A percentile compares a stretch with the other conserved stretches of the same genome.
Evolutionary conservation across 148 eudicot genomes (phyloP).

Genomic region (Persicaria maculosa): DNA sequence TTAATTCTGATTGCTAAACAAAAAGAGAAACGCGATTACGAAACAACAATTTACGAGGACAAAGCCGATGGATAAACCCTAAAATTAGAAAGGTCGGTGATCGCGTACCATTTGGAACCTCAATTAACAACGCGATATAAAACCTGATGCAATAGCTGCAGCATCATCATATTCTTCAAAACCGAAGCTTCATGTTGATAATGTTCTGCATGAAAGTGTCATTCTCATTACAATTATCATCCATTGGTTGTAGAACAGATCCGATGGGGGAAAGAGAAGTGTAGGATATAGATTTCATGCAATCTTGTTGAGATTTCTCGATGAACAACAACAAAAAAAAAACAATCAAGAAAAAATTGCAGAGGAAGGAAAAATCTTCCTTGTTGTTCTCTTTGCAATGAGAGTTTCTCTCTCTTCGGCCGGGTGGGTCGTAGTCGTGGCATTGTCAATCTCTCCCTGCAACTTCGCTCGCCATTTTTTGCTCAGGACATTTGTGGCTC

Average conservation of each 20-base stretch:
- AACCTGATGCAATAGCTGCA: not conserved
- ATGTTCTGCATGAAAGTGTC: not conserved
- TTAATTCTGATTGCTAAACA: not conserved
- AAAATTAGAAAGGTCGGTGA: not conserved
- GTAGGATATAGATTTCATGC: not conserved
- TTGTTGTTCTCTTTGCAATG: not conserved
- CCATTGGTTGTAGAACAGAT: not conserved
- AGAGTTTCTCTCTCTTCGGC: conserved; percentile 17
- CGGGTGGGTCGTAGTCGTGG: conserved; percentile 18
- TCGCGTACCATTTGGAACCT: conserved; percentile 5
- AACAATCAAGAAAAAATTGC: conserved; percentile 5
- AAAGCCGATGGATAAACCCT: not conserved
- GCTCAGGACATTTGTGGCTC: conserved; percentile 7
- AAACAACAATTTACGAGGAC: not conserved
- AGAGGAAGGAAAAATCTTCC: not conserved
- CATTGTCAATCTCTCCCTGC: conserved; percentile 18
- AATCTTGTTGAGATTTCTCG: not conserved
- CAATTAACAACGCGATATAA: not conserved
- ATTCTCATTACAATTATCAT: not conserved
- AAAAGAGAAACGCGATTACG: not conserved
- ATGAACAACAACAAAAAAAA: not conserved
- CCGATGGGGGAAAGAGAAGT: not conserved
- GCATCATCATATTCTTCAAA: not conserved
- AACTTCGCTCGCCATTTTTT: conserved; percentile 16
- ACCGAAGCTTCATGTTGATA: not conserved